Base-by-base conservation (phyloP, 2,329 filamentous ascomycete genomes). In the Fusarium bactridioides region DNA sequence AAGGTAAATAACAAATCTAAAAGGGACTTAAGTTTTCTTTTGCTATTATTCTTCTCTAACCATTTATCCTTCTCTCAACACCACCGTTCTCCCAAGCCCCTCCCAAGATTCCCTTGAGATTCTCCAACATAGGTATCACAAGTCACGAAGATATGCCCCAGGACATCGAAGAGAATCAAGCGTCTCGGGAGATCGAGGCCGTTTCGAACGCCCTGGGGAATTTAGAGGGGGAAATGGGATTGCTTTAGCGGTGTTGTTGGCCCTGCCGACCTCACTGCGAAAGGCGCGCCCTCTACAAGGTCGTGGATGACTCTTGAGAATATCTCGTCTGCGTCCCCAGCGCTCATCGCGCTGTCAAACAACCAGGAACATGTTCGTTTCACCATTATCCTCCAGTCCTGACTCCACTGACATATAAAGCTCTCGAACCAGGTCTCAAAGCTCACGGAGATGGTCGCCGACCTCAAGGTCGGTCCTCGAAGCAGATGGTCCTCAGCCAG, bases 271-370 rank as follows among this genome's bases (percentile, higher is more conserved):
- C 31, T 33, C 31, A 33, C 13, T 33, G 31, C 13, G 31, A 33
- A 33, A 15, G 13, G 21, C 19, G 21, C 27, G 10, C 10, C 10
- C 6, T 16, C 13, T 0, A 18, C 45, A 21, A 29, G 27, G 12
- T n/a, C 27, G 8, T 48, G 21, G 19, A 48, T 48, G 45, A 48
- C 27, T 3, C 11, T 48, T 0, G 27, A 29, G 19, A 48, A 29
- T 4, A 1, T 8, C 10, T 31, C 45, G 1, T 9, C 27, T 0
- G 27, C 45, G 5, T 31, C 27, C 0, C 13, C 45, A 7, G 45
- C 27, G 10, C 19, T 31, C 7, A 8, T 16, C 0, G 21, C 27
- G 4, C 21, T 48, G 0, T 4, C 18, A 0, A 31, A 48, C 10
- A 18, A 31, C 12, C 44, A 27, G 1, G 12, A 27, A 27, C n/a